phyloP scores from a whole-genome alignment of 148 eudicot species.

The Linanthus parryae region DNA sequence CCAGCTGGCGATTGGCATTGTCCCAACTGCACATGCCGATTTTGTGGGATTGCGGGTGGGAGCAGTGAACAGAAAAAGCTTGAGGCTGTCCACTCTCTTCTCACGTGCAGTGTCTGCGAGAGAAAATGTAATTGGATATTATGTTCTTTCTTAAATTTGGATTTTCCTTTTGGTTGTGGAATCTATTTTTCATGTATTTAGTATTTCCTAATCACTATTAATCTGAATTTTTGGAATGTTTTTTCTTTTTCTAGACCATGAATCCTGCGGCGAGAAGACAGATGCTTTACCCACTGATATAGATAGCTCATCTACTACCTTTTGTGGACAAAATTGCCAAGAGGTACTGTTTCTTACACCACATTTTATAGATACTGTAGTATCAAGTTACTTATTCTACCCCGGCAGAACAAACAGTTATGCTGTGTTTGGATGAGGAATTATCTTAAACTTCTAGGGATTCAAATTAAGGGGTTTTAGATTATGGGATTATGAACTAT shows the following conservation, averaged over 20 bases:
- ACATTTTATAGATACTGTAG: no score
- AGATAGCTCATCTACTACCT: constrained; percentile 25
- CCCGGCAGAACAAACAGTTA: no score
- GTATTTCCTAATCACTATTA: no score
- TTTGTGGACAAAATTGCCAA: constrained; percentile 72
- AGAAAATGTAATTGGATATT: constrained; percentile 71
- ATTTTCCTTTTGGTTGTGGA: background rate
- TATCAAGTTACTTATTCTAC: no score
- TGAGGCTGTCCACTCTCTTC: constrained; percentile 23
- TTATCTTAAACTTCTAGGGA: no score
- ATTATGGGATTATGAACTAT: no score
- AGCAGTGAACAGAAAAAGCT: constrained; percentile 25
- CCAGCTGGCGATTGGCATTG: constrained; percentile 98
- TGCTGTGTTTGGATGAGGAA: no score
- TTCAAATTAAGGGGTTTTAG: no score
- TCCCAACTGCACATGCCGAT: constrained; percentile 86
- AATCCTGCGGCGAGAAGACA: constrained; percentile 50
- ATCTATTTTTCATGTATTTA: no score
- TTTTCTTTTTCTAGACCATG: constrained; percentile 48
- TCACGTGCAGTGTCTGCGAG: constrained; percentile 63
- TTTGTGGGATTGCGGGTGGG: constrained; percentile 53
- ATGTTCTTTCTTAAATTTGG: background rate
- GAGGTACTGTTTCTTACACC: no score
- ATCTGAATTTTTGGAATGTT: no score
- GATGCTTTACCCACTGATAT: constrained; percentile 28